Base-by-base conservation (phyloP, 441 rosid genomes). In the Omphalea diandra region DNA sequence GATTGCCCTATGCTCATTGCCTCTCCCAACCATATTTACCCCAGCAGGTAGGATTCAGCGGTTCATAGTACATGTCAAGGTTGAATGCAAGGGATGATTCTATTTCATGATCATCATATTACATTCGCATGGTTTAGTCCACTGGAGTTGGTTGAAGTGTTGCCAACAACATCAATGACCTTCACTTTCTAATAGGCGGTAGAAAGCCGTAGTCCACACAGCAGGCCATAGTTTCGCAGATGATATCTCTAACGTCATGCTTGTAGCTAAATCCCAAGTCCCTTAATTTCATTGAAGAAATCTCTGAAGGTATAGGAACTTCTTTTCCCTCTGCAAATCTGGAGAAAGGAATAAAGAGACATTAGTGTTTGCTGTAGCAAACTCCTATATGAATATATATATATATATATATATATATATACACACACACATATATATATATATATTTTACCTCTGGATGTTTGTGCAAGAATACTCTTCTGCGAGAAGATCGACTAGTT, bases 251-350 rank as follows among this genome's bases (percentile, higher is more conserved):
- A 53, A 84, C 66, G 49, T 80, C 81, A 70, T 85, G 82, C 83
- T 83, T 80, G 74, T 74, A 87, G 57, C 55, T 50, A 69, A 91
- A 89, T 26, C 97, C 93, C 79, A 89, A 54, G 26, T 82, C 88
- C 75, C 73, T 79, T 44, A 88, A 62, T 82, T 85, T 89, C 83
- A 81, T 82, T 17, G 97, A 88, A 59, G 95, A 94, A 70, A 94
- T 87, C 71, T 77, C 81, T 59, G 83, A 74, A 56, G 83, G 87
- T 40, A 75, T 33, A 20, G 76, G 31, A 57, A 46, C 69, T 35
- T 73, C 73, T 63, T 76, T 71, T 29, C 54, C 77, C 22, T 75
- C 79, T 63, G 67, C 69, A 58, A 61, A 62, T 76, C 89, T 87
- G 82, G 6, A 67, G 68, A 38, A 44, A 67, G 68, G 43, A 44